Percentiles rank a stretch among this genome's conserved stretches.
Evolutionary conservation across 306 rosid genomes (phyloP).

Genomic region (Prosopis cineraria): DNA sequence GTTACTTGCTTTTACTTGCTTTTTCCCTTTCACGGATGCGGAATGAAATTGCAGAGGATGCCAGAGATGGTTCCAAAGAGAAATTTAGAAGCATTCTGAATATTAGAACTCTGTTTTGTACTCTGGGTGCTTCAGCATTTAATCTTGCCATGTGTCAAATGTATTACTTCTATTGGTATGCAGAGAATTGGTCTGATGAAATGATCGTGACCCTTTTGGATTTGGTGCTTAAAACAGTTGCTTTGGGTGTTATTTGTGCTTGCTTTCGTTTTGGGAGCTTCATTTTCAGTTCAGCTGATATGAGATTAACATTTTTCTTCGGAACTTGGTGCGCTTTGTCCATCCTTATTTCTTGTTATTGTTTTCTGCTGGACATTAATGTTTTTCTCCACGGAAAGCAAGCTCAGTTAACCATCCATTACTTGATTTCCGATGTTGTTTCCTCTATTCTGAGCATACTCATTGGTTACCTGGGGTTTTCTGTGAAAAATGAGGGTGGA

Average conservation of each 20-base stretch:
- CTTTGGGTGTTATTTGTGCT: constrained; percentile 38
- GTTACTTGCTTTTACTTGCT: constrained; percentile 11
- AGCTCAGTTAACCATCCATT: constrained; percentile 21
- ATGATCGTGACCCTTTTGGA: constrained; percentile 40
- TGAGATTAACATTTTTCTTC: constrained; percentile 37
- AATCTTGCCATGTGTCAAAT: constrained; percentile 25
- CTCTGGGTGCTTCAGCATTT: constrained; percentile 37
- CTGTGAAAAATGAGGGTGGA: constrained; percentile 38
- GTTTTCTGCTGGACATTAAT: constrained; percentile 35
- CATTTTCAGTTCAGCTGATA: constrained; percentile 33
- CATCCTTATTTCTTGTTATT: constrained; percentile 39
- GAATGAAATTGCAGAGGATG: neutral
- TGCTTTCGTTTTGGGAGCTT: too few species aligned
- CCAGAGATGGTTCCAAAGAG: constrained; percentile 27
- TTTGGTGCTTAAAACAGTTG: constrained; percentile 40
- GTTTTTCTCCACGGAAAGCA: constrained; percentile 27
- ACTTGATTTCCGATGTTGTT: constrained; percentile 41
- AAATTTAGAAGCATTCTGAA: neutral
- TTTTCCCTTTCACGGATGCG: constrained; percentile 32
- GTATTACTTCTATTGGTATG: constrained; percentile 37
- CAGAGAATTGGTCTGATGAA: constrained; percentile 46
- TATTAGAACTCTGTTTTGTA: constrained; percentile 32
- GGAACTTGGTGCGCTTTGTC: constrained; percentile 48
- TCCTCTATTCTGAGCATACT: constrained; percentile 37
- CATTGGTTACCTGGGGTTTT: constrained; percentile 40